phyloP scores from a whole-genome alignment of 306 rosid genomes.

The Pyrus communis region DNA sequence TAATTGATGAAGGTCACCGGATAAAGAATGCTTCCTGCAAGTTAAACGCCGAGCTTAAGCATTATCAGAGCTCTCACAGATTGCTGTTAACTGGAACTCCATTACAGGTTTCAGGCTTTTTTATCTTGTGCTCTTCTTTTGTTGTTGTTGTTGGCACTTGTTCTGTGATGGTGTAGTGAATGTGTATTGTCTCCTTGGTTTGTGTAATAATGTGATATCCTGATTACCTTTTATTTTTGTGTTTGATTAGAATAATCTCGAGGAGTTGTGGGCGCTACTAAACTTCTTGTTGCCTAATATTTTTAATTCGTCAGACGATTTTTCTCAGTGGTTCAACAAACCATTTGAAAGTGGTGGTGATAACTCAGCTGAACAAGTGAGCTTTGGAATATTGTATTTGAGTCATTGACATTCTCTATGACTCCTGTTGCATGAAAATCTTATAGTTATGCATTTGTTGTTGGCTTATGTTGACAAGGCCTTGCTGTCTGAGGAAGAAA shows the following conservation, averaged over 20 bases:
- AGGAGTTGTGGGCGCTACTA: constrained; percentile 95
- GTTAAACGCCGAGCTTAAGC: constrained; percentile 87
- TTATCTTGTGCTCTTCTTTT: constrained; percentile 5
- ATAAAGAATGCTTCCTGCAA: constrained; percentile 99
- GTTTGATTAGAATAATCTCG: constrained; percentile 85
- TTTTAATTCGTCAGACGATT: constrained; percentile 92
- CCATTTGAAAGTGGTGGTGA: constrained; percentile 95
- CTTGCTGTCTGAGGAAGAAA: constrained; percentile 95
- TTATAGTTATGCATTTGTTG: constrained; percentile 9
- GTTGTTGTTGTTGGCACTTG: neutral
- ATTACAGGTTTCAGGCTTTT: constrained; percentile 59
- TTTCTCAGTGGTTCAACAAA: constrained; percentile 99
- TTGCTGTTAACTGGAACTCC: constrained; percentile 99
- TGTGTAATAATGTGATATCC: constrained; percentile 7
- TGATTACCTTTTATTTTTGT: constrained; percentile 14
- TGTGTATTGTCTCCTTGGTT: constrained; percentile 9
- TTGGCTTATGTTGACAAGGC: constrained; percentile 48
- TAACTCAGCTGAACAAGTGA: constrained; percentile 83
- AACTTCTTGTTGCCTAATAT: constrained; percentile 97
- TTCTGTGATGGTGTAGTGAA: neutral
- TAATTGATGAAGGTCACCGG: constrained; percentile 99
- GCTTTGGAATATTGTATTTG: constrained; percentile 15
- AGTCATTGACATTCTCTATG: constrained; percentile 8
- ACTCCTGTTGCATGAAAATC: constrained; percentile 7
- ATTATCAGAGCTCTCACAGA: constrained; percentile 94